Conservation (phyloP, 2,329 filamentous ascomycete species). For the Xylariaceae sp. region DNA sequence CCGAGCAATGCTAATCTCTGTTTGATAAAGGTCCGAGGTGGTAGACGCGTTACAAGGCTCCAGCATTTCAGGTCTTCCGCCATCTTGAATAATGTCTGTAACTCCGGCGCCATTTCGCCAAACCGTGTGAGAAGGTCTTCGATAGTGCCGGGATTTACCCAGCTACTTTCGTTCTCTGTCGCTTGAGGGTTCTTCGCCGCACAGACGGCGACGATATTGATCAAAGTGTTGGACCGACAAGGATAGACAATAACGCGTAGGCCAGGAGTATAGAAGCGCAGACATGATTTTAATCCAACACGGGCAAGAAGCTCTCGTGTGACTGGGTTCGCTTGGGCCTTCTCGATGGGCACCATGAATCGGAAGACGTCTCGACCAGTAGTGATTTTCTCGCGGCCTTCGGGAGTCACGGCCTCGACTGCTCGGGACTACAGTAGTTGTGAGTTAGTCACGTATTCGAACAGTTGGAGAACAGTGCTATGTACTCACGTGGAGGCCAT, state of each 20-base stretch:
- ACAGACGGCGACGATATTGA: constrained; percentile 6
- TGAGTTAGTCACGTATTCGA: neutral
- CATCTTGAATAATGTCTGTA: constrained; percentile 2
- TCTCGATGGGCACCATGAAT: constrained; percentile 9
- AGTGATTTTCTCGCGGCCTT: constrained; percentile 7
- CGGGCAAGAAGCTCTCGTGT: constrained; percentile 3
- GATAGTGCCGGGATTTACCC: constrained; percentile 7
- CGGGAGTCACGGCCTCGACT: constrained; percentile 4
- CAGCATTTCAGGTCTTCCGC: constrained; percentile 14
- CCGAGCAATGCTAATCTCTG: constrained; percentile 12
- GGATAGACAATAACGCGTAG: constrained; percentile 9
- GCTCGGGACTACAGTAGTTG: constrained; percentile 1
- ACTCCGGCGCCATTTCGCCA: neutral
- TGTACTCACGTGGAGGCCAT: constrained; percentile 13
- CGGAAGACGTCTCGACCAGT: constrained; percentile 10
- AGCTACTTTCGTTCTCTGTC: constrained; percentile 2
- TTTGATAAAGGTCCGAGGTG: constrained; percentile 10
- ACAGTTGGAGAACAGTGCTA: neutral
- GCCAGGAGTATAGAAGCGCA: neutral
- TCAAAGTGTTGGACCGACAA: constrained; percentile 9
- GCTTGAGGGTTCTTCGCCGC: neutral
- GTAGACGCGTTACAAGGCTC: constrained; percentile 9
- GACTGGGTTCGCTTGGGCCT: neutral
- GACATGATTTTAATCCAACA: constrained; percentile 1
- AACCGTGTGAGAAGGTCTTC: constrained; percentile 1